Conservation (phyloP, 202 grass and related monocot species). For the Carex arenaria region DNA sequence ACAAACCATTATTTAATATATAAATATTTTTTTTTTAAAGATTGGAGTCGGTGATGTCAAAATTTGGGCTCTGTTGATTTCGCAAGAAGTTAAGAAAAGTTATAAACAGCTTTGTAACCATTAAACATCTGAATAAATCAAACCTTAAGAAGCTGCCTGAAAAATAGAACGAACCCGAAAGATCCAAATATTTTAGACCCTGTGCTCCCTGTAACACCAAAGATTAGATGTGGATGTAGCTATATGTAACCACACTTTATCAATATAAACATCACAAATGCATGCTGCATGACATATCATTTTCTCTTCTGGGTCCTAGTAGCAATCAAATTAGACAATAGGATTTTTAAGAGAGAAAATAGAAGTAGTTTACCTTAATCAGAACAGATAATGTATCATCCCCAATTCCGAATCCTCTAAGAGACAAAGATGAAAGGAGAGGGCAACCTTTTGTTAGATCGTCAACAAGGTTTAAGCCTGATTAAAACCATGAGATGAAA, state of each 20-base stretch:
- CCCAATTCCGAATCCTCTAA: not conserved
- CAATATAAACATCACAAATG: not conserved
- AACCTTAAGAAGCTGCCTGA: constrained; percentile 15
- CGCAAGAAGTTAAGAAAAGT: not conserved
- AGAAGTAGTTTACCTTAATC: constrained; percentile 2
- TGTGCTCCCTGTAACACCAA: constrained; percentile 7
- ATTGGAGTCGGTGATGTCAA: not conserved
- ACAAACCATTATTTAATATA: not conserved
- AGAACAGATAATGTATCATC: constrained; percentile 1
- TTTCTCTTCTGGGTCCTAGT: not conserved
- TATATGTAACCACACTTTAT: not conserved
- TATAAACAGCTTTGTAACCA: not conserved
- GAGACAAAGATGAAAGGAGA: constrained; percentile 20
- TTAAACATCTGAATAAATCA: not conserved
- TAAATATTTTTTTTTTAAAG: not conserved
- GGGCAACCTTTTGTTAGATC: not conserved
- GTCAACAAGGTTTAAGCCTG: not conserved
- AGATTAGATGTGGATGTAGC: not conserved
- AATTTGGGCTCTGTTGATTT: not conserved
- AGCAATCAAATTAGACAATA: not conserved
- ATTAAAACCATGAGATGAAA: not conserved
- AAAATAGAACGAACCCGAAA: not conserved
- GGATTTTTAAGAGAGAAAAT: not conserved
- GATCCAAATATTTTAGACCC: constrained; percentile 9
- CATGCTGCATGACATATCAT: not conserved